Evolutionary conservation across 116 monocot species (phyloP).

Genomic region (Trichopus zeylanicus): DNA sequence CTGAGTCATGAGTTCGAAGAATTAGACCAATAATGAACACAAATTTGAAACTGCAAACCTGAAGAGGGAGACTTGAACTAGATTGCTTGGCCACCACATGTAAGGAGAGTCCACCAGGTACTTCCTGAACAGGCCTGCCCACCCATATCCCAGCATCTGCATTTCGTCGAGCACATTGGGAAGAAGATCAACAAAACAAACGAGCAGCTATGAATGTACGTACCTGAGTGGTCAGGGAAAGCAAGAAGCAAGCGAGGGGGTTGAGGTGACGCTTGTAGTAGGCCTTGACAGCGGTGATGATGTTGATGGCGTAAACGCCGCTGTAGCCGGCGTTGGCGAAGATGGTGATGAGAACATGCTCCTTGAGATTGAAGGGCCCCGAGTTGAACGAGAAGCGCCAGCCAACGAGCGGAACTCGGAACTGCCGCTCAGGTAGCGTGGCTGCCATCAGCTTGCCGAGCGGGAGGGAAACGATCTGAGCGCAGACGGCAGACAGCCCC

Average conservation of each 20-base stretch:
- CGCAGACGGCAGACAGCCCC: slow-evolving; percentile 8
- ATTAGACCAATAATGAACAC: not conserved
- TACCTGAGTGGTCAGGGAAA: slow-evolving; percentile 4
- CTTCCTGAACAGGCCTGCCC: slow-evolving; percentile 43
- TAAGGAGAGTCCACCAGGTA: slow-evolving; percentile 48
- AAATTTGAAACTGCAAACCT: slow-evolving; percentile 11
- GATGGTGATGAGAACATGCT: slow-evolving; percentile 24
- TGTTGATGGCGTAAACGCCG: not conserved
- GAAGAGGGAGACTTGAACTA: slow-evolving; percentile 50
- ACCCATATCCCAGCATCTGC: slow-evolving; percentile 40
- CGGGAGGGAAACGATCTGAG: slow-evolving; percentile 24
- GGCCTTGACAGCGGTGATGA: not conserved
- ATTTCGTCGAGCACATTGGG: too few relatives aligned
- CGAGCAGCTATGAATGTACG: not conserved
- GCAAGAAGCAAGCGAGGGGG: not conserved
- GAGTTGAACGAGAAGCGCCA: slow-evolving; percentile 30
- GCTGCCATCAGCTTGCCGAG: slow-evolving; percentile 26
- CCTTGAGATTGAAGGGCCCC: slow-evolving; percentile 11
- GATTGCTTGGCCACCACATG: slow-evolving; percentile 55
- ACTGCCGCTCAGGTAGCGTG: slow-evolving; percentile 4
- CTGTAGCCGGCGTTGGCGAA: not conserved
- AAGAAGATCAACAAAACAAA: not conserved
- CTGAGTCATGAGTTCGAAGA: not conserved
- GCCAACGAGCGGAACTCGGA: slow-evolving; percentile 5
- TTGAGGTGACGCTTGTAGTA: not conserved